Evolutionary conservation across 1,284 basidiomycete species (phyloP), one percentile per base, ranked within the genome.

Genomic region (Sphaerobolus stellatus): DNA sequence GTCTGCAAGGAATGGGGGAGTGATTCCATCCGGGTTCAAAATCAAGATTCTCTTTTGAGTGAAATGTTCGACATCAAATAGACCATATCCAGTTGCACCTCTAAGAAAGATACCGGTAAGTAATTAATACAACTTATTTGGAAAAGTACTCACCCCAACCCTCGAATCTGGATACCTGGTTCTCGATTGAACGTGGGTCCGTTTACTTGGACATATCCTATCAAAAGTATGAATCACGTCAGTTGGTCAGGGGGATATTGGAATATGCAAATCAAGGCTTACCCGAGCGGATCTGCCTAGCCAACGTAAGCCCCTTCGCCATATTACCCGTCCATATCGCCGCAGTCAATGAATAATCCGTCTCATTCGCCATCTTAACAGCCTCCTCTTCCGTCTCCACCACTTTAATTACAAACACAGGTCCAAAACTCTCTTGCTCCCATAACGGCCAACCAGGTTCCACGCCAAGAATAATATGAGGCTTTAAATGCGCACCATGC

Each of bases 341-440:
- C 0, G 82, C 76, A 1, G 72, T 68, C 27, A 87, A 65, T 2
- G 81, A 78, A 58, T 82, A 86, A 0, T 79, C 76, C 0, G 79
- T 74, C 5, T 75, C 73, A 59, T 87, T 82, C 5, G 80, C 80
- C 13, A 80, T 62, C 20, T 78, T 74, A n/a, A 82, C 68, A 0
- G 79, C 80, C 59, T 82, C 80, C 36, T 82, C 78, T 9, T 77
- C 61, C 1, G 74, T 76, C 28, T 80, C 74, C n/a, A 77, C 75
- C 1, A 71, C 69, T 2, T 77, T 71, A 51, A 84, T 68, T 8
- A 70, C 69, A 18, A 79, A 64, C 2, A 83, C 80, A 29, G 83
- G 84, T 2, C 80, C 83, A 61, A 86, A 86, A 16, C 75, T 76
- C 65, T 87, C 83, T 29, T 76, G 64, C 29, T 79, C 72, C 77